Conservation (phyloP, 352 stramenopile species). For the Thraustochytrium striatum region DNA sequence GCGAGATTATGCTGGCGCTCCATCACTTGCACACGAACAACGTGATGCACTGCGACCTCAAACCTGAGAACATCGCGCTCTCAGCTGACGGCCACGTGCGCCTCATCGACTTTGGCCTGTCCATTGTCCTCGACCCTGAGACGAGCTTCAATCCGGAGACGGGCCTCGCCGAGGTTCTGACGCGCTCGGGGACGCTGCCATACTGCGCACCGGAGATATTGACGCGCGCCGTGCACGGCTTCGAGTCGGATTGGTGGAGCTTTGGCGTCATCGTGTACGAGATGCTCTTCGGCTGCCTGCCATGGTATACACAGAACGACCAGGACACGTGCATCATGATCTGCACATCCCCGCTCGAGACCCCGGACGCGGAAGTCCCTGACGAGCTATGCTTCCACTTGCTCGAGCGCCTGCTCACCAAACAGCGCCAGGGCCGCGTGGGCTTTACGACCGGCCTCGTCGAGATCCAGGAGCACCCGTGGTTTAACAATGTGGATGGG, state of each 20-base stretch:
- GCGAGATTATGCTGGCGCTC: constrained; percentile 25
- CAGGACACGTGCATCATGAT: constrained; percentile 45
- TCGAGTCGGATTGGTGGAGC: constrained; percentile 48
- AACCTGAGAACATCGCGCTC: constrained; percentile 43
- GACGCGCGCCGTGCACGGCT: constrained; percentile 6
- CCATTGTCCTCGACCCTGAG: constrained; percentile 68
- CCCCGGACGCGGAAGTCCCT: not conserved
- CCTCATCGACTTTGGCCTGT: constrained; percentile 45
- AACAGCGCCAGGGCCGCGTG: constrained; percentile 2
- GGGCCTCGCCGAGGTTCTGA: constrained; percentile 40
- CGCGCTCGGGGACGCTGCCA: constrained; percentile 44
- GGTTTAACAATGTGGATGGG: constrained; percentile 26
- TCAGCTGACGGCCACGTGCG: constrained; percentile 16
- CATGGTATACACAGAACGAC: constrained; percentile 42
- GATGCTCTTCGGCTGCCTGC: constrained; percentile 45
- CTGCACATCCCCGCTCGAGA: constrained; percentile 11
- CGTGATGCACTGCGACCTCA: constrained; percentile 46
- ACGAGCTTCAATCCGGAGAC: constrained; percentile 76
- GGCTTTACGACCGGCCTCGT: constrained; percentile 8
- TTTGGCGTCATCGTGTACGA: constrained; percentile 46
- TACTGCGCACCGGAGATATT: constrained; percentile 50
- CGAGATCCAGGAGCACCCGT: constrained; percentile 11
- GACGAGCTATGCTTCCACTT: constrained; percentile 23
- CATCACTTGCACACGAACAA: constrained; percentile 36
- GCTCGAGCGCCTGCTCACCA: constrained; percentile 30